Evolutionary conservation across 2,329 filamentous ascomycete species (phyloP).

Genomic region (Aspergillus transmontanensis): DNA sequence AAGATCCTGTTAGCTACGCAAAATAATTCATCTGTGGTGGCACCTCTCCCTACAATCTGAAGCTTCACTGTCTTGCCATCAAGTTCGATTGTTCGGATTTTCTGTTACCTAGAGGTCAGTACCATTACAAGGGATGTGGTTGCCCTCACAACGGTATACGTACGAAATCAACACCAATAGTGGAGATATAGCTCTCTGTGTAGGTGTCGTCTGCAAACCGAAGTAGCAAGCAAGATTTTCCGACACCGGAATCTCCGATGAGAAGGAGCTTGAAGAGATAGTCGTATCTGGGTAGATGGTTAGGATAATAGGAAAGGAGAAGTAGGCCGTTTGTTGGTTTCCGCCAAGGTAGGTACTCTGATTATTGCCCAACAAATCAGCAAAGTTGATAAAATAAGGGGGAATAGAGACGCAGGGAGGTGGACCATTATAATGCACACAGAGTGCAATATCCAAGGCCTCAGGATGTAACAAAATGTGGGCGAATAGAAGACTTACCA

Average conservation of each 20-base stretch:
- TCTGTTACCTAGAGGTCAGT: slow-evolving; percentile 57
- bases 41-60: slow-evolving; percentile 75
- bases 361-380: slow-evolving; percentile 2
- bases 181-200: slow-evolving; percentile 99
- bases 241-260: slow-evolving; percentile 99
- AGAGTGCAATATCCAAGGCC: not conserved
- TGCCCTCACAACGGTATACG: slow-evolving; percentile 42
- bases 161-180: slow-evolving; percentile 99
- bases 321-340: not conserved
- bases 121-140: slow-evolving; percentile 11
- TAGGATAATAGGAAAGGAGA: slow-evolving; percentile 26
- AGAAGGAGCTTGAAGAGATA: slow-evolving; percentile 99
- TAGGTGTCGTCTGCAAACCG: slow-evolving; percentile 99
- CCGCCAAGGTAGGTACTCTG: slow-evolving; percentile 5
- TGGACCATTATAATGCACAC: not conserved
- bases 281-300: slow-evolving; percentile 77
- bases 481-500: slow-evolving; percentile 40
- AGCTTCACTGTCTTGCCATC: slow-evolving; percentile 99
- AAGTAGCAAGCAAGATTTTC: slow-evolving; percentile 98
- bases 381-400: not conserved
- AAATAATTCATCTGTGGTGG: not conserved
- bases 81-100: slow-evolving; percentile 99
- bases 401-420: not conserved
- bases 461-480: slow-evolving; percentile 3
- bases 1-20: slow-evolving; percentile 23